phyloP scores from a whole-genome alignment of 23 red algal species.

The Gracilaria domingensis region DNA sequence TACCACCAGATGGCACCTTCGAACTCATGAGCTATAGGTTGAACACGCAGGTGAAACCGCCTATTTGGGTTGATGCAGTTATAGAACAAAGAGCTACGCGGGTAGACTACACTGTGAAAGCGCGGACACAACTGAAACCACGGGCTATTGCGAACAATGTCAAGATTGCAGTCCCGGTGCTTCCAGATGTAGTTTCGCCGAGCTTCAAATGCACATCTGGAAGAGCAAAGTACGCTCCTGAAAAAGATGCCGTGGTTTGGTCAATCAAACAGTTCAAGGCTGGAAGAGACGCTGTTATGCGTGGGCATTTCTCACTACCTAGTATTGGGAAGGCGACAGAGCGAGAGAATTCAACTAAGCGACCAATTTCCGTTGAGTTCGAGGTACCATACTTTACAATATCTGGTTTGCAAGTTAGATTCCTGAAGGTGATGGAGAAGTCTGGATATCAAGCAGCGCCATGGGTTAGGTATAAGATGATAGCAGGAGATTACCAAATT shows the following conservation, averaged over 20 bases:
- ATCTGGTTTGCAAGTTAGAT: conserved; percentile 94
- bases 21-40: conserved; percentile 99
- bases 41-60: conserved; percentile 80
- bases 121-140: conserved; percentile 89
- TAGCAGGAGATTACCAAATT: conserved; percentile 93
- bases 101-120: conserved; percentile 94
- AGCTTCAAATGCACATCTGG: conserved; percentile 90
- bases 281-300: conserved; percentile 81
- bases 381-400: conserved; percentile 99
- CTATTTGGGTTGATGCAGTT: conserved; percentile 94
- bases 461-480: conserved; percentile 97
- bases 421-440: conserved; percentile 93
- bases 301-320: conserved; percentile 89
- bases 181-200: conserved; percentile 90
- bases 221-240: conserved; percentile 93
- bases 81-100: conserved; percentile 85
- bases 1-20: conserved; percentile 98
- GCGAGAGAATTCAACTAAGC: conserved; percentile 74
- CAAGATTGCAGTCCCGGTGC: conserved; percentile 86
- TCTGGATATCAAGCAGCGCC: conserved; percentile 90
- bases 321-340: conserved; percentile 72
- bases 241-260: conserved; percentile 92
- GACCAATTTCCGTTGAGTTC: conserved; percentile 94
- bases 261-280: conserved; percentile 93
- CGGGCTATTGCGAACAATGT: conserved; percentile 89